These are phyloP conservation scores for Pinus albicaulis DNA, from an alignment of 75 land plant genomes.

Conservation along the genomic window DNA sequence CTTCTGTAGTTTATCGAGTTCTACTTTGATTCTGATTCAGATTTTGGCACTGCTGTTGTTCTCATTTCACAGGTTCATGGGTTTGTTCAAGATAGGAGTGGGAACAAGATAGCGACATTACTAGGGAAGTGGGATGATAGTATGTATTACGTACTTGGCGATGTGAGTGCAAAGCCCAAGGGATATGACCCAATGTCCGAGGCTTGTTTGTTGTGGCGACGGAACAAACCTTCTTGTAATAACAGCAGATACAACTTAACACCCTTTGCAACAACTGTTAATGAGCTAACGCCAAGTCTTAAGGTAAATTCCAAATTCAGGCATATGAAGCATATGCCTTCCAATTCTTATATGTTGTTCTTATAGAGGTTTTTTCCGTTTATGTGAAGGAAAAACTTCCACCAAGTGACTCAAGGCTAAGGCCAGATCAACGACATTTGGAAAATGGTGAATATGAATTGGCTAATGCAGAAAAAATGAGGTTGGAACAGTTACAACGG, in stretches of 20 bases:
- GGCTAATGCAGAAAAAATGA: constrained; percentile 91
- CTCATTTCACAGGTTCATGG: constrained; percentile 78
- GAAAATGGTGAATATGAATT: constrained; percentile 98
- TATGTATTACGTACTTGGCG: constrained; percentile 96
- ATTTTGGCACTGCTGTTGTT: not conserved
- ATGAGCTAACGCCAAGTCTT: constrained; percentile 87
- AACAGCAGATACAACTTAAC: constrained; percentile 90
- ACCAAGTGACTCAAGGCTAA: constrained; percentile 92
- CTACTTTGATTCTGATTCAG: not conserved
- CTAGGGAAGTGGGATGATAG: constrained; percentile 99
- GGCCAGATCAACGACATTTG: constrained; percentile 96
- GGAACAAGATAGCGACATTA: constrained; percentile 90
- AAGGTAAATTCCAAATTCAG: constrained; percentile 22
- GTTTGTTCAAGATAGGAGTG: constrained; percentile 93
- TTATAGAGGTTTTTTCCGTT: not conserved
- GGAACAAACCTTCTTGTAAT: constrained; percentile 44
- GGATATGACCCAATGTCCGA: constrained; percentile 98
- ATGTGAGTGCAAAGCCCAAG: constrained; percentile 78
- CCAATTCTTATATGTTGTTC: not conserved
- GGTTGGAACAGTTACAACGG: constrained; percentile 91
- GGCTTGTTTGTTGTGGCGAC: constrained; percentile 84
- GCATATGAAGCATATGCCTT: not conserved
- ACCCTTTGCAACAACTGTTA: constrained; percentile 93
- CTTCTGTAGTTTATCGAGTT: not conserved
- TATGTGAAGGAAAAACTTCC: constrained; percentile 69